Evolutionary conservation across 192 early-diverging fungal species (phyloP).

Genomic region (Pilobolus umbonatus): DNA sequence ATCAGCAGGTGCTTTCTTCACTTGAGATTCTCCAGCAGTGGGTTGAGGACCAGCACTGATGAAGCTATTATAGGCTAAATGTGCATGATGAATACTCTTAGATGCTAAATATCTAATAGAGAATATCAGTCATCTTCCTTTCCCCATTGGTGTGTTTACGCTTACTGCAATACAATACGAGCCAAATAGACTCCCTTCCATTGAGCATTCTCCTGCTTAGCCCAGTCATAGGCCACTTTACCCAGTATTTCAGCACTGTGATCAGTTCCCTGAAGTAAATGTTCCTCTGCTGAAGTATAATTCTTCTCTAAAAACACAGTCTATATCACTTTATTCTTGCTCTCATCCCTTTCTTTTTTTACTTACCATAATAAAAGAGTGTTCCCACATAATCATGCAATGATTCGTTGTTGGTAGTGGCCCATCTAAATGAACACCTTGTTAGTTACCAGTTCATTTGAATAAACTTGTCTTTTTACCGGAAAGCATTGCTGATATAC

Average conservation of each 20-base stretch:
- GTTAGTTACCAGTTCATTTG: not conserved
- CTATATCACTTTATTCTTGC: not conserved
- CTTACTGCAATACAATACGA: slow-evolving; percentile 77
- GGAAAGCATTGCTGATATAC: slow-evolving; percentile 51
- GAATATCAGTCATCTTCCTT: not conserved
- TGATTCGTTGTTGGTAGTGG: slow-evolving; percentile 48
- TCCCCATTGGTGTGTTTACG: slow-evolving; percentile 12
- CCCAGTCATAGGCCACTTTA: slow-evolving; percentile 76
- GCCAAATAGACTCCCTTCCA: slow-evolving; percentile 76
- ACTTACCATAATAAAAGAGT: slow-evolving; percentile 59
- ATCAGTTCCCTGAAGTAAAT: slow-evolving; percentile 78
- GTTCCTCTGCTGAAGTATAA: slow-evolving; percentile 79
- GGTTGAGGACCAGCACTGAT: slow-evolving; percentile 20
- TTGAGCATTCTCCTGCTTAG: slow-evolving; percentile 47
- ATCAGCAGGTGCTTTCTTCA: slow-evolving; percentile 34
- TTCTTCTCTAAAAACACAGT: slow-evolving; percentile 45
- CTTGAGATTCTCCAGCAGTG: slow-evolving; percentile 22
- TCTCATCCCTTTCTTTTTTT: not conserved
- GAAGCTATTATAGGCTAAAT: slow-evolving; percentile 36
- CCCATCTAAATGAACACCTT: slow-evolving; percentile 61
- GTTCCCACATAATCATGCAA: slow-evolving; percentile 72
- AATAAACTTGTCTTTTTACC: too few relatives aligned
- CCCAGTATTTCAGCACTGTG: slow-evolving; percentile 75
- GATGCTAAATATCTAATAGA: slow-evolving; percentile 37
- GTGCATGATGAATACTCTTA: slow-evolving; percentile 43